Percentiles rank a stretch among this genome's conserved stretches.
These are phyloP conservation scores for Leptographium radiaticola DNA, from an alignment of 2,329 filamentous ascomycete species.

Conservation along the genomic window DNA sequence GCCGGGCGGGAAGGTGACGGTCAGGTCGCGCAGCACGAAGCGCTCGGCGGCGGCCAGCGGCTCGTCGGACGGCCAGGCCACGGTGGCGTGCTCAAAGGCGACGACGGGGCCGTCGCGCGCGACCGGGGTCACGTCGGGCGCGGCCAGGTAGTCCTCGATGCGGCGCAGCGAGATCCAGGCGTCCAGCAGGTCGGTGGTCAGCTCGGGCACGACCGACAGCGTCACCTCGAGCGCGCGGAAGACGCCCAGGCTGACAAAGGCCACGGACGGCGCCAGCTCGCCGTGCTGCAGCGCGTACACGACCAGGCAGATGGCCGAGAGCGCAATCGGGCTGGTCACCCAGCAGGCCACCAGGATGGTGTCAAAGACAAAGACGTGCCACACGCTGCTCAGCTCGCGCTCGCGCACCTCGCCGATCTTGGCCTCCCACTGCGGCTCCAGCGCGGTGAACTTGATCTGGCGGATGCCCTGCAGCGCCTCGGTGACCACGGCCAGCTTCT, in stretches of 20 bases:
- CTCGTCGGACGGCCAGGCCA: constrained; percentile 62
- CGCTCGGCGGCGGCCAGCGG: constrained; percentile 41
- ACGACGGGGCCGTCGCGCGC: constrained; percentile 45
- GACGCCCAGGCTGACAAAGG: constrained; percentile 65
- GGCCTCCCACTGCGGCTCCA: constrained; percentile 62
- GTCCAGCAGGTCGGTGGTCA: constrained; percentile 58
- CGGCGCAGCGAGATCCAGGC: constrained; percentile 59
- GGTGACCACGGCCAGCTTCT: constrained; percentile 62
- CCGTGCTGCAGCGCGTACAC: constrained; percentile 54
- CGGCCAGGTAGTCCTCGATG: constrained; percentile 57
- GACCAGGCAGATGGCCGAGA: constrained; percentile 58
- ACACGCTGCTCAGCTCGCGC: constrained; percentile 53
- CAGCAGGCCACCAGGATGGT: constrained; percentile 52
- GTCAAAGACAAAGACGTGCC: constrained; percentile 53
- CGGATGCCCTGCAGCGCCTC: constrained; percentile 68
- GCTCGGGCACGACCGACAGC: constrained; percentile 57
- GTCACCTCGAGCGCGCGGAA: constrained; percentile 63
- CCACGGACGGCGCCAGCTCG: constrained; percentile 54
- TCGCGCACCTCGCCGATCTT: constrained; percentile 54
- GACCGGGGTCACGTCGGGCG: constrained; percentile 47
- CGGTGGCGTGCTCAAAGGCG: constrained; percentile 51
- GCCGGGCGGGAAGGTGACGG: constrained; percentile 51
- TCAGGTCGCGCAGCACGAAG: constrained; percentile 53
- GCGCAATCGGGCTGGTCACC: constrained; percentile 60
- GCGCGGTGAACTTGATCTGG: constrained; percentile 73